A percentile compares a stretch with the other conserved stretches of the same genome.
Conservation (phyloP, 495 filamentous ascomycete species). For the Neurospora sp. region DNA sequence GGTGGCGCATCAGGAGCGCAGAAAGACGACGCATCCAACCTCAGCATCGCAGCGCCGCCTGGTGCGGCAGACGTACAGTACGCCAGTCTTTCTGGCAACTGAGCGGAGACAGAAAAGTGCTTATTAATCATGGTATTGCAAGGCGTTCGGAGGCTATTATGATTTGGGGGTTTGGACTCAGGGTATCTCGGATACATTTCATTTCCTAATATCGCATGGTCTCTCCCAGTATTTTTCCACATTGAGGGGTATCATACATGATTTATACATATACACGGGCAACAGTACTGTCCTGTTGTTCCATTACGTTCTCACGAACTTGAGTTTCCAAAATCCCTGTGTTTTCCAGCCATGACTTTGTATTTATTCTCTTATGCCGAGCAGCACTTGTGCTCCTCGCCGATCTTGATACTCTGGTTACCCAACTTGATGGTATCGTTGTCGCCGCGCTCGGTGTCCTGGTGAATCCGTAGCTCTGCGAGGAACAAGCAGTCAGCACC, state of each 20-base stretch:
- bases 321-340: not conserved
- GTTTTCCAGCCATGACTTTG: not conserved
- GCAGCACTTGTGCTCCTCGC: constrained; percentile 35
- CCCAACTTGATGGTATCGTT: constrained; percentile 72
- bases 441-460: constrained; percentile 82
- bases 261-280: constrained; percentile 16
- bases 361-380: constrained; percentile 22
- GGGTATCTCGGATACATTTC: constrained; percentile 7
- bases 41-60: constrained; percentile 67
- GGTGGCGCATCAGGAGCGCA: constrained; percentile 7
- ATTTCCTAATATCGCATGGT: constrained; percentile 10
- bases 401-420: constrained; percentile 32
- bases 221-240: constrained; percentile 8
- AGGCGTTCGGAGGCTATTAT: constrained; percentile 31
- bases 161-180: constrained; percentile 15
- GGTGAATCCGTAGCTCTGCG: constrained; percentile 75
- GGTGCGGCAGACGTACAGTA: constrained; percentile 75
- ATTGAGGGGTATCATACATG: constrained; percentile 26
- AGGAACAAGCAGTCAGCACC: not conserved
- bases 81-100: constrained; percentile 77
- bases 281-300: constrained; percentile 9
- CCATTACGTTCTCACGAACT: not conserved
- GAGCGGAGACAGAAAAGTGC: constrained; percentile 19
- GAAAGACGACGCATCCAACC: constrained; percentile 36
- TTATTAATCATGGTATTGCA: constrained; percentile 30